A percentile compares a stretch with the other conserved stretches of the same genome.
phyloP scores from a whole-genome alignment of 257 asterid species.

The Gentiana macrophylla region DNA sequence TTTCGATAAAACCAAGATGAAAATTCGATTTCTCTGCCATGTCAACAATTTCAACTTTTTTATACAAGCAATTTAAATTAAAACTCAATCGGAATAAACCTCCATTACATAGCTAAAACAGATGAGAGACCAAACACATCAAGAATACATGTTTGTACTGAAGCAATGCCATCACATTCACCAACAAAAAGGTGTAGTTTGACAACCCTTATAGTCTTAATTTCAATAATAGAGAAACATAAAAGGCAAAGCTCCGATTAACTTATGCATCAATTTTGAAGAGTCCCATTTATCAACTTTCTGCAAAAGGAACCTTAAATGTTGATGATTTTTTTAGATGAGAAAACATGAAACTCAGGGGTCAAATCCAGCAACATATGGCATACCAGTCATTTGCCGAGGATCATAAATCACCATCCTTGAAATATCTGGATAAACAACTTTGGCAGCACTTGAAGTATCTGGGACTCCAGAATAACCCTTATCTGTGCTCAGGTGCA shows the following conservation, averaged over 20 bases:
- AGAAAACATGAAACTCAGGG: background rate
- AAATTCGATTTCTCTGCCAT: too few species aligned
- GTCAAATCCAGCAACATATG: background rate
- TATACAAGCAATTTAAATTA: too few species aligned
- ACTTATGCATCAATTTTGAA: background rate
- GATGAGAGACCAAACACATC: too few species aligned
- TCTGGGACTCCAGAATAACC: conserved; percentile 30
- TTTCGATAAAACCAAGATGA: too few species aligned
- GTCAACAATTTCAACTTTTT: too few species aligned
- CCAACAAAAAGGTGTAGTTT: too few species aligned
- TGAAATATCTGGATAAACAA: conserved; percentile 74
- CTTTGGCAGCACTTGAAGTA: conserved; percentile 47
- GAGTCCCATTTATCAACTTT: background rate
- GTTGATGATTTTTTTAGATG: background rate
- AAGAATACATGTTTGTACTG: too few species aligned
- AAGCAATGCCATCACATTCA: too few species aligned
- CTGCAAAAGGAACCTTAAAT: too few species aligned
- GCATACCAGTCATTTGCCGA: conserved; percentile 55
- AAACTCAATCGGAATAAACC: too few species aligned
- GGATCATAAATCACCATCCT: conserved; percentile 62
- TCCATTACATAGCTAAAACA: too few species aligned
- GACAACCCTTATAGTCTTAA: background rate
- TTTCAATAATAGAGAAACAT: background rate
- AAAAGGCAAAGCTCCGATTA: background rate
- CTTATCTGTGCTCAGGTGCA: conserved; percentile 38